Base-by-base conservation (phyloP, 257 asterid genomes). In the Capsicum chinense region DNA sequence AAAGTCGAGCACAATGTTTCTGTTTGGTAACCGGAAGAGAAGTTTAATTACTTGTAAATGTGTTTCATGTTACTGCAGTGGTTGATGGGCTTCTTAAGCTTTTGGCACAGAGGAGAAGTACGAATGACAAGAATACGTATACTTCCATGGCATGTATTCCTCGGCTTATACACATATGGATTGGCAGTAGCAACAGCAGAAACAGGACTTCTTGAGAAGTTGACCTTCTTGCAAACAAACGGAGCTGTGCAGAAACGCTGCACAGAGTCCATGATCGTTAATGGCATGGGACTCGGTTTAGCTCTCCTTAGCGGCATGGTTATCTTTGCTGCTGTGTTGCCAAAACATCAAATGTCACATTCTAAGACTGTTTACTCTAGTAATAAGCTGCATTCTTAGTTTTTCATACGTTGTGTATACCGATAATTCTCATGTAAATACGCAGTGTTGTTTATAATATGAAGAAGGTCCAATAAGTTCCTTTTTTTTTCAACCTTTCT, bases 121-220 rank as follows among this genome's bases (percentile, higher is more conserved):
- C 92, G 97, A 83, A 89, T 83, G 6, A 87, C 93, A 2, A 88
- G 93, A 88, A 88, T 85, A 7, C 88, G 84, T 56, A 85, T 91
- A 79, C 90, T 94, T 33, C 97, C 99, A 16, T 95, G 99, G 99
- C 99, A 94, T 60, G 90, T 92, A 79, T 94, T 95, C 73, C 86
- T 95, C 3, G 98, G 98, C n/a, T 85, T 95, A 8, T 95, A 95
- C 87, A 92, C 98, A 11, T 92, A 95, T 56, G 95, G 97, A 21
- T 86, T 95, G 85, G 97, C 97, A 3, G 92, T 94, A 81, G 92
- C 89, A 37, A 93, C 99, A 60, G 97, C 98, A 2, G 97, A 94
- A 84, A 95, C 97, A 6, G 97, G 98, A 59, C 97, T 95, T 71
- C 94, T 93, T 37, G 98, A 95, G 60, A 94, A 95, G 90, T 58